phyloP scores from a whole-genome alignment of 129 eudicot species.

The Flaveria bidentis region DNA sequence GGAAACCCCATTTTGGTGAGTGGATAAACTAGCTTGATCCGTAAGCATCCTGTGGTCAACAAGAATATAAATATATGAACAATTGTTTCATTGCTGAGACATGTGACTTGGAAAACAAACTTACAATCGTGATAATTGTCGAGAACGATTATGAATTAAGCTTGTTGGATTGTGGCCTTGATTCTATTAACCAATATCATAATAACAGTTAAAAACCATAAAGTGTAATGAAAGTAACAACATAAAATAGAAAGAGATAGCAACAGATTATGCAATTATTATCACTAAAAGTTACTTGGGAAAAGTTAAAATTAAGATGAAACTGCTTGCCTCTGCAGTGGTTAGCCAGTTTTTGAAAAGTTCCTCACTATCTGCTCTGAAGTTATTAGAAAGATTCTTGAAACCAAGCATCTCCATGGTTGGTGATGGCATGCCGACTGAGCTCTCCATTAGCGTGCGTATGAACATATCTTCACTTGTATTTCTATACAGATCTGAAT shows the following conservation, averaged over 20 bases:
- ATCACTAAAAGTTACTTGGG: background rate
- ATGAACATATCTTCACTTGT: conserved; percentile 71
- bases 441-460: conserved; percentile 64
- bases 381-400: conserved; percentile 51
- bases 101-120: conserved; percentile 24
- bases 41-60: conserved; percentile 55
- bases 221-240: background rate
- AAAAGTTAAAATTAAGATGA: background rate
- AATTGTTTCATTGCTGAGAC: conserved; percentile 5
- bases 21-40: conserved; percentile 48
- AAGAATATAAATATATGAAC: background rate
- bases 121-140: conserved; percentile 66
- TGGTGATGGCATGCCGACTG: conserved; percentile 60
- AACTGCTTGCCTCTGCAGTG: conserved; percentile 52
- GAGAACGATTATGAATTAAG: conserved; percentile 58
- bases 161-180: conserved; percentile 52
- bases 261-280: background rate
- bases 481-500: conserved; percentile 60
- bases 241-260: background rate
- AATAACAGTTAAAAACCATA: conserved; percentile 5
- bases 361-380: conserved; percentile 73
- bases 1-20: conserved; percentile 41
- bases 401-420: conserved; percentile 78
- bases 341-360: conserved; percentile 82
- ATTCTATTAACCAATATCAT: conserved; percentile 39